Evolutionary conservation across 768 basidiomycete genomes (phyloP).

Genomic region (Xerocomellus dryophilus): DNA sequence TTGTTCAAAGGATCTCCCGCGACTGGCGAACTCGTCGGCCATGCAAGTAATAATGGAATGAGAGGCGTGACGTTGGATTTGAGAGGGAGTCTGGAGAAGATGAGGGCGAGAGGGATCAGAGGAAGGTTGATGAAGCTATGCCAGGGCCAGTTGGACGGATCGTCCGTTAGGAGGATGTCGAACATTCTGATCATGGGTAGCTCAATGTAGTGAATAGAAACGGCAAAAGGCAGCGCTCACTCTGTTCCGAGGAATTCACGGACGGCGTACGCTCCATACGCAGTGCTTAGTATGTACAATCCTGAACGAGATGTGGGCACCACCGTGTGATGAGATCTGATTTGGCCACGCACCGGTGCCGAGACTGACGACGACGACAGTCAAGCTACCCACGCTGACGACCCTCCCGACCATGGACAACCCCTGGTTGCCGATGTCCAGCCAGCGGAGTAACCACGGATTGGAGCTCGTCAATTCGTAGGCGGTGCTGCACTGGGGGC

Average conservation of each 20-base stretch:
- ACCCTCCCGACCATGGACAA: constrained; percentile 51
- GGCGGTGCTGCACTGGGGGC: constrained; percentile 67
- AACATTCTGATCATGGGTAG: constrained; percentile 47
- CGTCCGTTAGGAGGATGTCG: constrained; percentile 59
- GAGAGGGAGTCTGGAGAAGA: constrained; percentile 55
- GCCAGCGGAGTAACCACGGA: constrained; percentile 46
- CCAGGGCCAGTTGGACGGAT: constrained; percentile 73
- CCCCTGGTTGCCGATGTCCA: constrained; percentile 50
- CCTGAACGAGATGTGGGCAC: constrained; percentile 32
- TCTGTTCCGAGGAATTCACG: constrained; percentile 67
- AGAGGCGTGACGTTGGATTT: constrained; percentile 26
- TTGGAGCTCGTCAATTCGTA: constrained; percentile 70
- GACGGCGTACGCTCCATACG: constrained; percentile 72
- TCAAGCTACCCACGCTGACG: constrained; percentile 49
- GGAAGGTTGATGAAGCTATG: constrained; percentile 74
- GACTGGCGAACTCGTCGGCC: constrained; percentile 31
- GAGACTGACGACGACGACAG: constrained; percentile 51
- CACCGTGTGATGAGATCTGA: not conserved
- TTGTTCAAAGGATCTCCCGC: constrained; percentile 1
- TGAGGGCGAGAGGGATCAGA: constrained; percentile 63
- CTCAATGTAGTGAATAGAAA: not conserved
- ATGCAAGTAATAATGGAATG: constrained; percentile 26
- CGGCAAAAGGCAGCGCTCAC: constrained; percentile 32
- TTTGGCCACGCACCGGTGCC: constrained; percentile 51
- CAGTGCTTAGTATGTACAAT: constrained; percentile 50